Conservation (phyloP, 2,329 filamentous ascomycete genomes). For the Stagonosporopsis rhizophila region DNA sequence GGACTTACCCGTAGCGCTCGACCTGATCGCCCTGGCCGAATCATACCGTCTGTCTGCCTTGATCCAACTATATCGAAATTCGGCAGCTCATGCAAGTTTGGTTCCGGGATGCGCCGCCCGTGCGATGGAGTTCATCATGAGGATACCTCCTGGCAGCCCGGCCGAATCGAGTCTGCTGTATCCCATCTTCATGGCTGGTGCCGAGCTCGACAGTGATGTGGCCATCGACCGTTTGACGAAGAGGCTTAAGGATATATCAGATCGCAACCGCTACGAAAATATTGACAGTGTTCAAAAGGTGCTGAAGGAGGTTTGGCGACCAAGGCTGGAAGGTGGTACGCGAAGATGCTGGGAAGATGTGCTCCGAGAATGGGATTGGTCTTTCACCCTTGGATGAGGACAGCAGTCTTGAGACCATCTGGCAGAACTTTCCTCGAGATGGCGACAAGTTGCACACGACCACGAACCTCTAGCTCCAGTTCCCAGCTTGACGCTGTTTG, state of each 20-base stretch:
- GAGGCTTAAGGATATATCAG: slow-evolving; percentile 41
- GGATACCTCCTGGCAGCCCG: slow-evolving; percentile 45
- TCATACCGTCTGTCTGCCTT: slow-evolving; percentile 45
- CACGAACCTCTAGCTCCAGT: background rate
- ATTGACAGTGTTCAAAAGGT: slow-evolving; percentile 44
- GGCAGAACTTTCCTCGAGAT: background rate
- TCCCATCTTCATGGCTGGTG: slow-evolving; percentile 47
- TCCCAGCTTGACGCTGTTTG: background rate
- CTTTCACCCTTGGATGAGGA: slow-evolving; percentile 41
- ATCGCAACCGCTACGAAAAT: slow-evolving; percentile 47
- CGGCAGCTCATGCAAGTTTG: slow-evolving; percentile 31
- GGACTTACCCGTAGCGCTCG: slow-evolving; percentile 42
- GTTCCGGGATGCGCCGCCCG: slow-evolving; percentile 41
- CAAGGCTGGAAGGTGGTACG: slow-evolving; percentile 36
- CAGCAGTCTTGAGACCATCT: background rate
- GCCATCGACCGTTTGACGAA: slow-evolving; percentile 42
- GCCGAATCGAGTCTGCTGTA: slow-evolving; percentile 46
- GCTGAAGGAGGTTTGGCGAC: slow-evolving; percentile 46
- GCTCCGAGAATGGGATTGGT: slow-evolving; percentile 46
- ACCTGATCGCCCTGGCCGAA: slow-evolving; percentile 46
- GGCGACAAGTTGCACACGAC: no score
- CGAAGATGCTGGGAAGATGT: slow-evolving; percentile 47
- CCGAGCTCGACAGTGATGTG: slow-evolving; percentile 39
- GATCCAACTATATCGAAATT: slow-evolving; percentile 46
- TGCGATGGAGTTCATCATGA: slow-evolving; percentile 45